A percentile compares a stretch with the other conserved stretches of the same genome.
These are phyloP conservation scores for Penicillium polonicum DNA, from an alignment of 2,329 filamentous ascomycete genomes.

Conservation along the genomic window DNA sequence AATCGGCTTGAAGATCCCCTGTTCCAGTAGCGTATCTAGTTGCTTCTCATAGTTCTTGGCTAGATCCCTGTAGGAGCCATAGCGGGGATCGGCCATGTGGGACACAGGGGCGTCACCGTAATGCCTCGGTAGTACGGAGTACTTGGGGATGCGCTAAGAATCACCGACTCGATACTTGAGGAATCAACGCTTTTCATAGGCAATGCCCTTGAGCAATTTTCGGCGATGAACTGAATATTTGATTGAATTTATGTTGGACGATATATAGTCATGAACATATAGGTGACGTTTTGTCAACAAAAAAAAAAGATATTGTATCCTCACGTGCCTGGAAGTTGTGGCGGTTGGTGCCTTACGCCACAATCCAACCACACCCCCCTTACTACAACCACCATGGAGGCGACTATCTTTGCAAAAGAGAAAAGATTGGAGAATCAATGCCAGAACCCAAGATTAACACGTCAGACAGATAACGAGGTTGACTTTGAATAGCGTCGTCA, in stretches of 20 bases:
- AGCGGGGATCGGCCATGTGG: conserved; percentile 29
- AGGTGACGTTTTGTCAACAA: neutral
- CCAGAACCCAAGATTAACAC: neutral
- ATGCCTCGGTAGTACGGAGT: neutral
- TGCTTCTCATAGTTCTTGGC: conserved; percentile 23
- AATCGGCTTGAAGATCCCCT: conserved; percentile 34
- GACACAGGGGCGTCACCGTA: neutral
- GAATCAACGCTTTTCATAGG: neutral
- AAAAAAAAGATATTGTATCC: neutral
- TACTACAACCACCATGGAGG: neutral
- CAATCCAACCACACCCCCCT: neutral
- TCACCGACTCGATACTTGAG: neutral
- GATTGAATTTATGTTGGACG: neutral
- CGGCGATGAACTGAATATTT: neutral
- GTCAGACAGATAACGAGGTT: neutral
- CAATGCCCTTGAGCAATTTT: neutral
- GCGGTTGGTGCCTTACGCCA: neutral
- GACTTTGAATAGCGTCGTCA: neutral
- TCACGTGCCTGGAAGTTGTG: neutral
- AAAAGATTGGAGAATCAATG: neutral
- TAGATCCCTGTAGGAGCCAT: conserved; percentile 31
- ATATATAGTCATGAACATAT: neutral
- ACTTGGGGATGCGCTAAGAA: neutral
- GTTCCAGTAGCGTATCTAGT: conserved; percentile 27
- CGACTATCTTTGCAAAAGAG: neutral